A percentile compares a stretch with the other conserved stretches of the same genome.
Conservation (phyloP, 2,329 filamentous ascomycete species). For the Tolypocladium paradoxum region DNA sequence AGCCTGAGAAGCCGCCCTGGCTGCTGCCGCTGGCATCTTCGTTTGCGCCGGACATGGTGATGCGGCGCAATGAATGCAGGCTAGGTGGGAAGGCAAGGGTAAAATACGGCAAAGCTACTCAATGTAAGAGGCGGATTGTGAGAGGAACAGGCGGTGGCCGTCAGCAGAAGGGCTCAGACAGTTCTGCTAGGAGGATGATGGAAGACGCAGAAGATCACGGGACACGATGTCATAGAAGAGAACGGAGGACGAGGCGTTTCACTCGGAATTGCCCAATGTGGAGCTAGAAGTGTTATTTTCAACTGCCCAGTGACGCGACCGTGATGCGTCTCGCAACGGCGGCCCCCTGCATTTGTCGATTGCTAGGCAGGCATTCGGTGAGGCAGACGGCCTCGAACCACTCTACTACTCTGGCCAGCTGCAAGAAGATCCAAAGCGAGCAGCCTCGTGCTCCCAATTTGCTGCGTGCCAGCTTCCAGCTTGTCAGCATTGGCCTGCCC, state of each 20-base stretch:
- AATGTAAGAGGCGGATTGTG: too few relatives aligned
- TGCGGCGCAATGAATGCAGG: not conserved
- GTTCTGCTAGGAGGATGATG: not conserved
- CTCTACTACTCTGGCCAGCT: not conserved
- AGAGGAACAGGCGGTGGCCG: too few relatives aligned
- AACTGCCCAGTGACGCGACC: not conserved
- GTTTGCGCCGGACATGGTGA: constrained; percentile 16
- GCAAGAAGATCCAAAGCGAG: not conserved
- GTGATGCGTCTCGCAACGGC: too few relatives aligned
- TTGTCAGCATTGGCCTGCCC: too few relatives aligned
- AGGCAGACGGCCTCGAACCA: not conserved
- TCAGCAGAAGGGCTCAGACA: not conserved
- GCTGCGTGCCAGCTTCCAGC: not conserved
- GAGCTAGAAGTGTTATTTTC: not conserved
- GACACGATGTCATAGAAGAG: not conserved
- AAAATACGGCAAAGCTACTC: constrained; percentile 1
- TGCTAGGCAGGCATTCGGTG: too few relatives aligned
- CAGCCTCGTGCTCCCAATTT: not conserved
- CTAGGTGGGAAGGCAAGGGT: not conserved
- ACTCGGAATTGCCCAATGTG: not conserved
- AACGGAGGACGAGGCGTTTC: not conserved
- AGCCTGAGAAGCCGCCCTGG: constrained; percentile 17
- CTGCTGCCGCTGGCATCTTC: constrained; percentile 5
- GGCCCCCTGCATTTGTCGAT: too few relatives aligned
- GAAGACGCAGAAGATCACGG: not conserved